Conservation (phyloP, 2,329 filamentous ascomycete species). For the Cladophialophora bantiana region DNA sequence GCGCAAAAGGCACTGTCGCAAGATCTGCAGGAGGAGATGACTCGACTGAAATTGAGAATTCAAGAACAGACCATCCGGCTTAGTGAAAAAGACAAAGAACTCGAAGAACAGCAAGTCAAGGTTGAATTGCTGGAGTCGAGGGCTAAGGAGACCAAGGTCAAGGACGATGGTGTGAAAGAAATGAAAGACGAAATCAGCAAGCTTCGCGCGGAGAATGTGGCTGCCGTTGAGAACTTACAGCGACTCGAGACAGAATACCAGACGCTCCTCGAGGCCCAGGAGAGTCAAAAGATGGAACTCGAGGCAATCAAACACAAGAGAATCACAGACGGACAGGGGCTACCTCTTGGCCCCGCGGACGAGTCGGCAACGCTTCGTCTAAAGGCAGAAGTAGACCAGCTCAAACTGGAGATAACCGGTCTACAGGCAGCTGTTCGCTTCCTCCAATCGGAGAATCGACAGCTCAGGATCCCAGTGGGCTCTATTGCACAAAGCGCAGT, state of each 20-base stretch:
- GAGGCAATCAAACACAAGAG: conserved; percentile 54
- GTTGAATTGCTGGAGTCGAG: conserved; percentile 90
- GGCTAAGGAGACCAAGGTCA: conserved; percentile 82
- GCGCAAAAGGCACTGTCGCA: conserved; percentile 80
- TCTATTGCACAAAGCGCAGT: conserved; percentile 37
- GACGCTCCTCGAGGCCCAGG: conserved; percentile 49
- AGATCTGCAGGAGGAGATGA: conserved; percentile 84
- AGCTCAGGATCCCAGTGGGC: conserved; percentile 38
- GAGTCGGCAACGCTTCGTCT: conserved; percentile 50
- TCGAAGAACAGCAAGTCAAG: conserved; percentile 72
- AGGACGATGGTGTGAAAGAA: conserved; percentile 63
- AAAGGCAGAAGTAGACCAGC: conserved; percentile 34
- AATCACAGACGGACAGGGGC: conserved; percentile 48
- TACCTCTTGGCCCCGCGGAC: conserved; percentile 45
- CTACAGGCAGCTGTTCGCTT: conserved; percentile 57
- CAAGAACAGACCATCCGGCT: conserved; percentile 76
- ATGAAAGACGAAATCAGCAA: conserved; percentile 52
- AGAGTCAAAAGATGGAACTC: conserved; percentile 51
- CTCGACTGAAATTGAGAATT: conserved; percentile 79
- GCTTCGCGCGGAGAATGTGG: conserved; percentile 46
- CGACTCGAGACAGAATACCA: conserved; percentile 48
- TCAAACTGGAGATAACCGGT: conserved; percentile 49
- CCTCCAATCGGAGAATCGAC: conserved; percentile 54
- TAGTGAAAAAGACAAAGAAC: conserved; percentile 76
- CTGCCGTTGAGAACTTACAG: conserved; percentile 46